These are phyloP conservation scores for Talaromyces sp. DNA, from an alignment of 2,329 filamentous ascomycete species.

Conservation along the genomic window DNA sequence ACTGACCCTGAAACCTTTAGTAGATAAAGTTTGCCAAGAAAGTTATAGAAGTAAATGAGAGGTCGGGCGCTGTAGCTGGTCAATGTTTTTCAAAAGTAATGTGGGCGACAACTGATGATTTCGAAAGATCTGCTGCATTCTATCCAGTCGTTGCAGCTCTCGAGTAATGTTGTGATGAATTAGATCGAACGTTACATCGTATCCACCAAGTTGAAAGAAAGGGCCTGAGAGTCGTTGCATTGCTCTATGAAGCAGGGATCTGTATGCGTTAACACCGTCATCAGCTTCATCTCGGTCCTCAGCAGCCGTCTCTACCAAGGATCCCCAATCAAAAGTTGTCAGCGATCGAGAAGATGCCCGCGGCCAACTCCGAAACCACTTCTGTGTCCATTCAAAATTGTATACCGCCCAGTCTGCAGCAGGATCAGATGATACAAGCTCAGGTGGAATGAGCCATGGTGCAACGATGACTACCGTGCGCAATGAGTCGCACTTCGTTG, in stretches of 20 bases:
- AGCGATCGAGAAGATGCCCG: background rate
- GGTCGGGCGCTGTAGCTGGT: no score
- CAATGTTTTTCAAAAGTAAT: no score
- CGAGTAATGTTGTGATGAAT: no score
- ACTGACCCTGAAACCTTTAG: no score
- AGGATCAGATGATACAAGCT: background rate
- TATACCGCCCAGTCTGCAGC: background rate
- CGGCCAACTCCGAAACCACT: background rate
- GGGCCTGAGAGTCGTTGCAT: background rate
- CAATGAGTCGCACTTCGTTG: background rate
- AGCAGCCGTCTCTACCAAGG: background rate
- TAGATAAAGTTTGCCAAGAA: no score
- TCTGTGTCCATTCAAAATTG: background rate
- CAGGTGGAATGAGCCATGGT: background rate
- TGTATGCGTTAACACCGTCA: background rate
- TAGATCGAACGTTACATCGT: no score
- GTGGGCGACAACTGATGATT: no score
- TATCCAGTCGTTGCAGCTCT: no score
- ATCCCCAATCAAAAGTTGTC: background rate
- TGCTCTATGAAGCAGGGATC: background rate
- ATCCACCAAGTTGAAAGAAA: background rate
- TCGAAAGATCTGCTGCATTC: no score
- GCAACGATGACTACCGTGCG: background rate
- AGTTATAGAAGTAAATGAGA: no score
- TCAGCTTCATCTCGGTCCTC: background rate